Percentiles rank a stretch among this genome's conserved stretches.
Conservation (phyloP, 2,329 filamentous ascomycete species). For the Beauveria caledonica region DNA sequence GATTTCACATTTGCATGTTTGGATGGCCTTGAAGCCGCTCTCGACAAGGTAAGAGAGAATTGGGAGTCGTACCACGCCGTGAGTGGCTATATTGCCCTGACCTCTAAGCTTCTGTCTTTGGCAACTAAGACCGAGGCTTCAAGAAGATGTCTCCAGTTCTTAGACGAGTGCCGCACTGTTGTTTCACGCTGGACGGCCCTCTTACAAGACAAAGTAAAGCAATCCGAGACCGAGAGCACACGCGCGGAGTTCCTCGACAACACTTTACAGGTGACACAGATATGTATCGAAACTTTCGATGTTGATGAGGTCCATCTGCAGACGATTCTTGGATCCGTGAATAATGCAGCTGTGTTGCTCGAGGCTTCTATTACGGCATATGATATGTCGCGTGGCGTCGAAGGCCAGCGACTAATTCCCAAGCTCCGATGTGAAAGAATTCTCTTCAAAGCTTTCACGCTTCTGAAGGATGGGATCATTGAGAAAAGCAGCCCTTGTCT, state of each 20-base stretch:
- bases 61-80: slow-evolving; percentile 4
- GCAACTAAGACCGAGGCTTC: background rate
- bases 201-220: slow-evolving; percentile 5
- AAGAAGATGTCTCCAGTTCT: background rate
- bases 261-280: background rate
- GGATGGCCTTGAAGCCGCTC: background rate
- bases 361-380: background rate
- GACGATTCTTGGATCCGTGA: background rate
- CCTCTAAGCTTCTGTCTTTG: background rate
- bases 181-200: background rate
- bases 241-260: background rate
- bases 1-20: background rate
- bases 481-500: background rate
- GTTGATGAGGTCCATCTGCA: background rate
- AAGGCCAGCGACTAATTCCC: background rate
- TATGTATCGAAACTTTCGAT: slow-evolving; percentile 1
- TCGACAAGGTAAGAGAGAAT: background rate
- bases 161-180: background rate
- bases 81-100: background rate
- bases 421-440: background rate
- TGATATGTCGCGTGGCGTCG: background rate
- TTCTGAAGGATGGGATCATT: background rate
- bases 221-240: background rate
- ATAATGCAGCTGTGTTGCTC: background rate
- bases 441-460: background rate